Base-by-base conservation (phyloP, 2,329 filamentous ascomycete genomes). In the Alternaria triticina region DNA sequence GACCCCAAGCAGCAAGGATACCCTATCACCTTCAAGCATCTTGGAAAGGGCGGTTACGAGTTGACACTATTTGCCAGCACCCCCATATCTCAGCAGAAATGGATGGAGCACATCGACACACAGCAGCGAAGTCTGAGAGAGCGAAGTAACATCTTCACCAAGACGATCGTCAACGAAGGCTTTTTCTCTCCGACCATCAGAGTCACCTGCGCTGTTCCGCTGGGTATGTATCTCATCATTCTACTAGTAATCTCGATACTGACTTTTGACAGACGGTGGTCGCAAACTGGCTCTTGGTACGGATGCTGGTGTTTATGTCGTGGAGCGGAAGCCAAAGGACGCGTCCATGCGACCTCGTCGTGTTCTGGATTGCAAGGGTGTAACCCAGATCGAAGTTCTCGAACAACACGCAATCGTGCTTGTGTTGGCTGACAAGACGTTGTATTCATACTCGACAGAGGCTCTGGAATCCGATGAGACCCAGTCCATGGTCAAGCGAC, bases 41-140 rank as follows among this genome's bases (percentile, higher is more conserved):
- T 99, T 63, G 96, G 96, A 52, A 97, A 97, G 81, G 94, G 94
- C 57, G 96, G 95, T 30, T 99, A 97, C 77, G 95, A 97, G 78
- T 84, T 94, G 73, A 96, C 94, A 4, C 86, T 99, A 5, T 98
- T 91, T 80, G 95, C 94, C 50, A 89, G 91, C 10, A 96, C 93
- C 62, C 90, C 93, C 71, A 91, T 93, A 9, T 92, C 93, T 25
- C 88, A 96, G 62, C 93, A 95, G 79, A 99, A 98, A 81, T 99
- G 96, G 91, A 93, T 99, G 77, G 94, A 99, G 82, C 90, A 93
- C 75, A 97, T 99, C 72, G 93, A 97, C 74, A 87, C 89, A 54
- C 94, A 97, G 70, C 96, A 99, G 80, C 89, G 92, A 73, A 92
- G 91, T 66, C 86, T 99, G 61, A 89, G 94, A 68, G 91, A 94